Conservation (phyloP, 140 eudicot genomes). For the Flaveria floridana region DNA sequence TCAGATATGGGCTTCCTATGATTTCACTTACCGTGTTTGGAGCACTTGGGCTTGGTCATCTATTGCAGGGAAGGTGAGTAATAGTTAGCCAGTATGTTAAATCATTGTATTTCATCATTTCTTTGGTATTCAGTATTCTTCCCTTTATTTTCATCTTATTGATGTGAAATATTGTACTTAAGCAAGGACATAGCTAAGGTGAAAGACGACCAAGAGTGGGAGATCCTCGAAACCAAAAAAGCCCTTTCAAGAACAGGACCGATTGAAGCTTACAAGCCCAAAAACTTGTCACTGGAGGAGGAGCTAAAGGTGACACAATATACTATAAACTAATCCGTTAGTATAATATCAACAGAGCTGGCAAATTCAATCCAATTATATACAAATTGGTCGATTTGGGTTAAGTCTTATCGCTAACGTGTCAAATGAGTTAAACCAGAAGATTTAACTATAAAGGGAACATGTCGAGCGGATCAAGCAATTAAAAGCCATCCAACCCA, state of each 20-base stretch:
- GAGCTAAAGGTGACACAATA: constrained; percentile 63
- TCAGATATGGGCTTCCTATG: constrained; percentile 93
- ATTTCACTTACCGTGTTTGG: constrained; percentile 87
- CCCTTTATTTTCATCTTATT: background rate
- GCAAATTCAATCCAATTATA: background rate
- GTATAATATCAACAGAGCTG: background rate
- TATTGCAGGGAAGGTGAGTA: constrained; percentile 79
- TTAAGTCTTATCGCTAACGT: background rate
- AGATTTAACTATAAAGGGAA: background rate
- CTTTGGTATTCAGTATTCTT: background rate
- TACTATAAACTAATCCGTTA: background rate
- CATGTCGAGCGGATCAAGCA: background rate
- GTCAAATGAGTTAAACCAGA: background rate
- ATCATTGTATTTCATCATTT: background rate
- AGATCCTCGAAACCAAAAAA: constrained; percentile 73
- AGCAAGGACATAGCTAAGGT: constrained; percentile 95
- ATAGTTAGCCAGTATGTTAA: background rate
- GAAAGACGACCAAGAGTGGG: constrained; percentile 92
- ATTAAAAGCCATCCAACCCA: background rate
- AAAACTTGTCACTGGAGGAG: constrained; percentile 69
- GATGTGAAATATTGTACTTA: constrained; percentile 24
- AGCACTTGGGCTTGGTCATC: constrained; percentile 84
- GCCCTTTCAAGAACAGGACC: constrained; percentile 92
- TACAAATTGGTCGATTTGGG: background rate
- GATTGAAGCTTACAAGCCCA: constrained; percentile 75